A percentile compares a stretch with the other conserved stretches of the same genome.
These are phyloP conservation scores for Calonectria pauciramosa DNA, from an alignment of 2,329 filamentous ascomycete genomes.

Conservation along the genomic window DNA sequence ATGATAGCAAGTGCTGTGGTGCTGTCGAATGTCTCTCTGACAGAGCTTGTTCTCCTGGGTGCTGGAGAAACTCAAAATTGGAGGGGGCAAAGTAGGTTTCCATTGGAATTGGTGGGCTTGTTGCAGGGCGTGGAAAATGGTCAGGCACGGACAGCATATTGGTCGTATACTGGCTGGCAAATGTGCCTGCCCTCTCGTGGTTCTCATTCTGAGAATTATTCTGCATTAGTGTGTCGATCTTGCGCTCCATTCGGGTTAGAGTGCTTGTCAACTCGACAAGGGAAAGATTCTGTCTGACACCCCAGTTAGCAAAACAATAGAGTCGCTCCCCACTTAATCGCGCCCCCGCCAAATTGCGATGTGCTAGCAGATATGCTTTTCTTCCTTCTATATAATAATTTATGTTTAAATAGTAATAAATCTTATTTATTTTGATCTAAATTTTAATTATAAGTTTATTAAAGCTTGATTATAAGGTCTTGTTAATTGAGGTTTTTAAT, in stretches of 20 bases:
- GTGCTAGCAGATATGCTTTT: too few relatives aligned
- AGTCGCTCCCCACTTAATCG: too few relatives aligned
- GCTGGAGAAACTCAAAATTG: neutral
- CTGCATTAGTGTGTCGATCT: constrained; percentile 13
- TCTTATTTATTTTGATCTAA: too few relatives aligned
- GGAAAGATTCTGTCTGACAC: constrained; percentile 20
- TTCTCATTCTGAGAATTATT: too few relatives aligned
- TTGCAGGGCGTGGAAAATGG: neutral
- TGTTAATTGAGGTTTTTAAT: too few relatives aligned
- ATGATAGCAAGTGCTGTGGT: constrained; percentile 30
- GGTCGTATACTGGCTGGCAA: neutral
- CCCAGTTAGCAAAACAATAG: too few relatives aligned
- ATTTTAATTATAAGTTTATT: too few relatives aligned
- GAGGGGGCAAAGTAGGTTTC: constrained; percentile 19
- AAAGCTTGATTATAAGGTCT: too few relatives aligned
- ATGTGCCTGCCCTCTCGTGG: too few relatives aligned
- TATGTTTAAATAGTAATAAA: too few relatives aligned
- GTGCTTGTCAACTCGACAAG: constrained; percentile 21
- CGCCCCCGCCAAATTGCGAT: too few relatives aligned
- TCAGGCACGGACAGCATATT: neutral
- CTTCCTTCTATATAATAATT: too few relatives aligned
- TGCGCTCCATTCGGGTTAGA: constrained; percentile 29
- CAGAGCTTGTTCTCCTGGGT: constrained; percentile 26
- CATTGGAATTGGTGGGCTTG: constrained; percentile 12
- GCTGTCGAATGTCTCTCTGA: constrained; percentile 28